Percentiles rank a stretch among this genome's conserved stretches.
phyloP scores from a whole-genome alignment of 495 filamentous ascomycete species.

The Hypoxylon perforatum region DNA sequence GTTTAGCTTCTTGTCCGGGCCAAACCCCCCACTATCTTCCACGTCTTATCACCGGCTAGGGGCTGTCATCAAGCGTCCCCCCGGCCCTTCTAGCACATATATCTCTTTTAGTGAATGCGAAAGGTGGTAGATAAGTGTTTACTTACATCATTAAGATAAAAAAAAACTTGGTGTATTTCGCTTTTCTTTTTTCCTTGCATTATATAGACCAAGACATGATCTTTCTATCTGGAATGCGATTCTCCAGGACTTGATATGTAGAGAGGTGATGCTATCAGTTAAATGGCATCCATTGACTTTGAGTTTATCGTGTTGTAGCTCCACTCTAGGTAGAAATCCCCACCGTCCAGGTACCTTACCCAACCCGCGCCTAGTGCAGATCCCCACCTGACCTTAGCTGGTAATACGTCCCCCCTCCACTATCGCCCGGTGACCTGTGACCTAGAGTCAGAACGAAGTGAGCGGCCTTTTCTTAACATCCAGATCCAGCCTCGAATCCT shows the following conservation, averaged over 20 bases:
- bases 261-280: too few relatives aligned
- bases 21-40: conserved; percentile 5
- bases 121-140: too few relatives aligned
- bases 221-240: too few relatives aligned
- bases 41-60: neutral
- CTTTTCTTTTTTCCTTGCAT: too few relatives aligned
- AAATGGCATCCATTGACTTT: too few relatives aligned
- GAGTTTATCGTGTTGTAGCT: neutral
- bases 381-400: conserved; percentile 33
- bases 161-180: too few relatives aligned
- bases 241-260: too few relatives aligned
- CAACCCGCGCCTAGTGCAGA: conserved; percentile 21
- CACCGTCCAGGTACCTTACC: conserved; percentile 4
- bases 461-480: conserved; percentile 6
- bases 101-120: too few relatives aligned
- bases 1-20: neutral
- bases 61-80: neutral
- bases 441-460: neutral
- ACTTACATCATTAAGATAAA: too few relatives aligned
- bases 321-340: neutral
- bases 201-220: too few relatives aligned
- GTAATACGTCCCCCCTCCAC: conserved; percentile 7
- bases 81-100: neutral
- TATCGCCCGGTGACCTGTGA: conserved; percentile 17
- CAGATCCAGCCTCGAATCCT: neutral